Evolutionary conservation across 768 basidiomycete genomes (phyloP), one percentile per base, ranked within the genome.

Genomic region (Hirschioporus abietinus): DNA sequence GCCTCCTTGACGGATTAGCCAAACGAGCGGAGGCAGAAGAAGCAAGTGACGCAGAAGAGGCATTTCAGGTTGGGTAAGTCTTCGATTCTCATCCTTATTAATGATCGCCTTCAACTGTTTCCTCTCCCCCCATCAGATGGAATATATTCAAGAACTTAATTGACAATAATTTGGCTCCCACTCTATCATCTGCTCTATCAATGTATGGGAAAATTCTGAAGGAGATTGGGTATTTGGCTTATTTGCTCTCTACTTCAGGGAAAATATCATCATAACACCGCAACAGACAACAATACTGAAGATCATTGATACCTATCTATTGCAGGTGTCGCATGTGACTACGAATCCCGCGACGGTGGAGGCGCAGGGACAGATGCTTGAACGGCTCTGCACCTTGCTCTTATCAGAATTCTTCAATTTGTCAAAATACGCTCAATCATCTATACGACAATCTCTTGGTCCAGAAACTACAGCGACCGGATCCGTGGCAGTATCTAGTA

Each of bases 211-310:
- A 23, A 10, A 24, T 34, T 57, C 57, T 2, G 17, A 30, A 30
- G 27, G 63, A 35, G 6, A 58, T 63, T 52, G 58, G 30, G 63
- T 73, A 67, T 65, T 65, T 58, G 68, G 66, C 52, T 66, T 75
- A 62, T 66, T 64, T 64, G 68, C 52, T 63, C 60, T 68, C 64
- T 74, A 92, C 92, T 66, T 25, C 30, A 61, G 24, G 23, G 68
- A 77, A 25, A 86, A 84, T 60, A 93, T 95, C 77, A 81, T 88
- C 15, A 84, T 95, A 57, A 87, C 92, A 6, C 92, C 94, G 0
- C 88, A 91, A 70, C 95, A 96, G 75, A 93, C 88, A 4, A 91
- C 86, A n/a, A 78, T 96, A 12, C 84, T 97, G 66, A 96, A 95
- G 76, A 80, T 96, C 18, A 79, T 95, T 15, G 95, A 96, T 74